Percentiles rank a stretch among this genome's conserved stretches.
These are phyloP conservation scores for Alectoria sarmentosa DNA, from an alignment of 495 filamentous ascomycete genomes.

Conservation along the genomic window DNA sequence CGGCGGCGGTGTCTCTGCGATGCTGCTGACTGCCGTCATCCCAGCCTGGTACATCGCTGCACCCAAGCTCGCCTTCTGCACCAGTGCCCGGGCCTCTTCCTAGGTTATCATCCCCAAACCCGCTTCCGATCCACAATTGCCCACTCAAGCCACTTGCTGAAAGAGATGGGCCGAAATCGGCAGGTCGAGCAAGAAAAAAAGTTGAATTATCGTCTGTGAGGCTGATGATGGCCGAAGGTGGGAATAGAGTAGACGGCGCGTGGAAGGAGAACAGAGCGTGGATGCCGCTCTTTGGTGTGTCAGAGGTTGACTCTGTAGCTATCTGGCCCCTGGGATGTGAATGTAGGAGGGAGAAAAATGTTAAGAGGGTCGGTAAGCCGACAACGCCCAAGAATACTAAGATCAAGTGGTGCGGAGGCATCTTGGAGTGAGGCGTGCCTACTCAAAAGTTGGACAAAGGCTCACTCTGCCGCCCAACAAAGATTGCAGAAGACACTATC, in stretches of 20 bases:
- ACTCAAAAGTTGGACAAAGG: constrained; percentile 9
- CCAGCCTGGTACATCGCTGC: constrained; percentile 96
- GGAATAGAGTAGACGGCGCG: constrained; percentile 72
- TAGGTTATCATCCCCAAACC: constrained; percentile 69
- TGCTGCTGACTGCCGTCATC: constrained; percentile 44
- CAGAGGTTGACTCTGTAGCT: constrained; percentile 35
- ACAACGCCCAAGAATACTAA: constrained; percentile 48
- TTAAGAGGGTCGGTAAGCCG: constrained; percentile 47
- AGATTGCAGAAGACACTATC: neutral
- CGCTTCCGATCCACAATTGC: constrained; percentile 83
- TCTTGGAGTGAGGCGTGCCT: constrained; percentile 22
- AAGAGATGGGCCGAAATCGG: constrained; percentile 81
- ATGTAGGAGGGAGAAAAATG: constrained; percentile 44
- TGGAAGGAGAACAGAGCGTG: constrained; percentile 57
- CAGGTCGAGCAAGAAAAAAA: constrained; percentile 87
- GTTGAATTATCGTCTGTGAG: constrained; percentile 97
- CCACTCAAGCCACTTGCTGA: constrained; percentile 71
- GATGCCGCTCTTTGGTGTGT: constrained; percentile 39
- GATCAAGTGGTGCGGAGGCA: constrained; percentile 51
- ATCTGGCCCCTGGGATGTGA: constrained; percentile 33
- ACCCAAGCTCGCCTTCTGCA: constrained; percentile 84
- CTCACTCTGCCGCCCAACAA: constrained; percentile 4
- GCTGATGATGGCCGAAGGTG: constrained; percentile 89
- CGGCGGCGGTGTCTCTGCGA: constrained; percentile 18
- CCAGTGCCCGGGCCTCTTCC: constrained; percentile 46